These are phyloP conservation scores for Gossypium davidsonii DNA, from an alignment of 441 rosid genomes.

Conservation along the genomic window DNA sequence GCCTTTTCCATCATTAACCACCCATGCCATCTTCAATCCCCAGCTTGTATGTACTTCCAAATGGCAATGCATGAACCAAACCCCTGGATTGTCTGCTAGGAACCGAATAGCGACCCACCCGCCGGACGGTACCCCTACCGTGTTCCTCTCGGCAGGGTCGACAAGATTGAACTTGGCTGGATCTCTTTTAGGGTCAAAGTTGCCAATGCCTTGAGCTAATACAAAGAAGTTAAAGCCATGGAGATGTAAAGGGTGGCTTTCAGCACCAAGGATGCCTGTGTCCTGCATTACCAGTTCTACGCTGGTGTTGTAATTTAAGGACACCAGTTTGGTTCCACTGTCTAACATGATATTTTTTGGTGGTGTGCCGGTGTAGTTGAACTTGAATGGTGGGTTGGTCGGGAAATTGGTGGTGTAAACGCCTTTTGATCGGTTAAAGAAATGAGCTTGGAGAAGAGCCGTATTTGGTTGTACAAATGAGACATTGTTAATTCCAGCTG, in stretches of 20 bases:
- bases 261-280: slow-evolving; percentile 29
- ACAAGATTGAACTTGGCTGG: slow-evolving; percentile 22
- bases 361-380: slow-evolving; percentile 29
- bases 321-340: slow-evolving; percentile 19
- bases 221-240: slow-evolving; percentile 28
- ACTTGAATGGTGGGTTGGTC: slow-evolving; percentile 16
- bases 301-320: slow-evolving; percentile 13
- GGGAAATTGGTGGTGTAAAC: slow-evolving; percentile 27
- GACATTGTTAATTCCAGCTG: slow-evolving; percentile 26
- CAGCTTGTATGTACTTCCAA: not conserved
- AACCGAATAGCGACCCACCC: slow-evolving; percentile 29
- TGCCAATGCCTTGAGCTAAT: slow-evolving; percentile 20
- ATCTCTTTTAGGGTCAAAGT: slow-evolving; percentile 22
- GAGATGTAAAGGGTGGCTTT: slow-evolving; percentile 32
- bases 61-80: slow-evolving; percentile 7
- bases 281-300: slow-evolving; percentile 34
- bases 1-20: not conserved
- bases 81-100: slow-evolving; percentile 27
- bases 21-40: slow-evolving; percentile 1
- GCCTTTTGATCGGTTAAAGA: slow-evolving; percentile 27
- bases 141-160: slow-evolving; percentile 27
- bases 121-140: slow-evolving; percentile 20
- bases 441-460: slow-evolving; percentile 35
- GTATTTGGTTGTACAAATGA: slow-evolving; percentile 24
- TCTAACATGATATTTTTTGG: slow-evolving; percentile 23